A percentile compares a stretch with the other conserved stretches of the same genome.
phyloP scores from a whole-genome alignment of 108 stramenopile species.

The Conticribra weissflogii region DNA sequence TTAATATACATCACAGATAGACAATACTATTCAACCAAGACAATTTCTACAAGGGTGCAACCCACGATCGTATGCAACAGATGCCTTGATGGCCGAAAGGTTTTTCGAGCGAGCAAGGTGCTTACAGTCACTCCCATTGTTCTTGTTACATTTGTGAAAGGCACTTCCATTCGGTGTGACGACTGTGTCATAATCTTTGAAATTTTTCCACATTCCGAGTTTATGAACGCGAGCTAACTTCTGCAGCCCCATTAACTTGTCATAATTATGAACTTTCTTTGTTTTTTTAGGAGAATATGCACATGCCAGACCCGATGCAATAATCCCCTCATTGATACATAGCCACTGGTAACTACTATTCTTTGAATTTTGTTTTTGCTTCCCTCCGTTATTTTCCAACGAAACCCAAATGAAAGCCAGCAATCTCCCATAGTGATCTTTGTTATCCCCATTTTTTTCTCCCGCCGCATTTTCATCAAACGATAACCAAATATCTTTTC shows the following conservation, averaged over 20 bases:
- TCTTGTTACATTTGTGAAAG: conserved; percentile 58
- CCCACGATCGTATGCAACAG: conserved; percentile 63
- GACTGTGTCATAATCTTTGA: conserved; percentile 50
- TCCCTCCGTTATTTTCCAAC: conserved; percentile 15
- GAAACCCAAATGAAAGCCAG: conserved; percentile 67
- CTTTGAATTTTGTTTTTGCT: too few relatives aligned
- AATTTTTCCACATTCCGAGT: conserved; percentile 47
- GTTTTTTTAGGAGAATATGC: conserved; percentile 57
- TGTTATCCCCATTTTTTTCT: conserved; percentile 36
- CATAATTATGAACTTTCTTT: conserved; percentile 57
- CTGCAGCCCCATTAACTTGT: conserved; percentile 66
- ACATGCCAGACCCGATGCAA: conserved; percentile 62
- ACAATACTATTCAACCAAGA: conserved; percentile 23
- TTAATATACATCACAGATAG: not conserved
- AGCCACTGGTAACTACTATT: too few relatives aligned
- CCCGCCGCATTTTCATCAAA: conserved; percentile 25
- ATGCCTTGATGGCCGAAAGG: conserved; percentile 44
- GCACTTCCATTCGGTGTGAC: conserved; percentile 69
- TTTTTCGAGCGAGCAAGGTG: conserved; percentile 56
- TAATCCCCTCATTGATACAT: conserved; percentile 82
- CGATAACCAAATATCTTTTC: conserved; percentile 58
- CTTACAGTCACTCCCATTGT: conserved; percentile 44
- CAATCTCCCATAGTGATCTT: conserved; percentile 76
- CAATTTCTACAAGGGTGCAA: conserved; percentile 80
- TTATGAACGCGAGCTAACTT: conserved; percentile 46